phyloP scores from a whole-genome alignment of 371 early-diverging fungal species.

The Mortierella sp. region DNA sequence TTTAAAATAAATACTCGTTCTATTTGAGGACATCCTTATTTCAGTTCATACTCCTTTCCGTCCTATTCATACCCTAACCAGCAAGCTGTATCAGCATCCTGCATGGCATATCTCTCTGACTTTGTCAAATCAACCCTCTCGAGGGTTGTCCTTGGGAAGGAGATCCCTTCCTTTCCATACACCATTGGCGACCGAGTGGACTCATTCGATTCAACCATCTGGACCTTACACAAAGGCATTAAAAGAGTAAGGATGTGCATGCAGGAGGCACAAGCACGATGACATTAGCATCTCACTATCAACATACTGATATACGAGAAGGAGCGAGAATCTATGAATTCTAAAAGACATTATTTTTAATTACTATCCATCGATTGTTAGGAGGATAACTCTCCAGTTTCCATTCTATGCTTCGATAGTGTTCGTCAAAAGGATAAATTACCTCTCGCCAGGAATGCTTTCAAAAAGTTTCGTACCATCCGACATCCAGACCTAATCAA shows the following conservation, averaged over 20 bases:
- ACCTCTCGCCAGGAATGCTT: slow-evolving; percentile 88
- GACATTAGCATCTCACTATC: neutral
- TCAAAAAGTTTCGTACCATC: slow-evolving; percentile 88
- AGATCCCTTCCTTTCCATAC: slow-evolving; percentile 81
- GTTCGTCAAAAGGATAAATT: slow-evolving; percentile 72
- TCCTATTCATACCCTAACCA: neutral
- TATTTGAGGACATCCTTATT: neutral
- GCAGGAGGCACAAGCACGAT: neutral
- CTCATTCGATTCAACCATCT: slow-evolving; percentile 74
- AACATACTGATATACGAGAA: neutral
- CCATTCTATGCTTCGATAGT: slow-evolving; percentile 91
- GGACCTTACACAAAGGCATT: slow-evolving; percentile 85
- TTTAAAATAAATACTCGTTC: neutral
- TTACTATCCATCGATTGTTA: slow-evolving; percentile 31
- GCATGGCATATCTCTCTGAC: slow-evolving; percentile 53
- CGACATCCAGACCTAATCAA: slow-evolving; percentile 91
- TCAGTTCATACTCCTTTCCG: neutral
- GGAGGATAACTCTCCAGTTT: slow-evolving; percentile 82
- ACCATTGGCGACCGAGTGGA: slow-evolving; percentile 78
- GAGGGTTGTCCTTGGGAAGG: slow-evolving; percentile 75
- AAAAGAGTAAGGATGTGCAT: slow-evolving; percentile 71
- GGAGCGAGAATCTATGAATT: neutral
- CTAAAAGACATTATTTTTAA: neutral
- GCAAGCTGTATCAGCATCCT: slow-evolving; percentile 7
- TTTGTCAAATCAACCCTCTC: slow-evolving; percentile 78